Percentiles rank a stretch among this genome's conserved stretches.
phyloP scores from a whole-genome alignment of 257 asterid genomes.

The Ballota nigra region DNA sequence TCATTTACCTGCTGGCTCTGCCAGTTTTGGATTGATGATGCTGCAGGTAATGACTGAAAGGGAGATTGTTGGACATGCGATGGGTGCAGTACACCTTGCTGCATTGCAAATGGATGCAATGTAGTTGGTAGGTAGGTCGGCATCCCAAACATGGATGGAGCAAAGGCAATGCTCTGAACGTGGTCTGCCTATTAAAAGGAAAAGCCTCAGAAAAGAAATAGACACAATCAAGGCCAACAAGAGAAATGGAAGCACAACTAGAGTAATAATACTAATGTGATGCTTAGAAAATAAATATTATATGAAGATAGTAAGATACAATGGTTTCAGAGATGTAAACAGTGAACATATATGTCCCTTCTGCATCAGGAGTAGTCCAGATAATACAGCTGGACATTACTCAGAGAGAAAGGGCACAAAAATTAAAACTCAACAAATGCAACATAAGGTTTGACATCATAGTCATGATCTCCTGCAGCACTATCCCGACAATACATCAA shows the following conservation, averaged over 20 bases:
- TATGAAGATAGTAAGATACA: neutral
- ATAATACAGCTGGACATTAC: neutral
- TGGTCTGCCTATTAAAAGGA: constrained; percentile 48
- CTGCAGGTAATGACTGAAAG: constrained; percentile 45
- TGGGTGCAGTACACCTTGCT: constrained; percentile 69
- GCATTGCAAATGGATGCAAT: constrained; percentile 76
- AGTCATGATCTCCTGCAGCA: neutral
- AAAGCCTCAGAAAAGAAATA: constrained; percentile 18
- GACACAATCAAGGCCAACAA: neutral
- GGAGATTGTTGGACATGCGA: constrained; percentile 56
- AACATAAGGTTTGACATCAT: neutral
- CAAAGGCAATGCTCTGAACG: constrained; percentile 61
- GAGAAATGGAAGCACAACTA: no score
- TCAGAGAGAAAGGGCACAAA: neutral
- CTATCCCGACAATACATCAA: neutral
- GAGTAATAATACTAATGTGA: neutral
- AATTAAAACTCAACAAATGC: neutral
- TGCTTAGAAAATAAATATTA: neutral
- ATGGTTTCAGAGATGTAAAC: neutral
- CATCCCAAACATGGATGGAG: constrained; percentile 69
- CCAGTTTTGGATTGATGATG: constrained; percentile 67
- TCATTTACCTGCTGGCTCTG: constrained; percentile 50
- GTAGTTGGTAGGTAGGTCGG: constrained; percentile 65
- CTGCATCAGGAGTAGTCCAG: neutral
- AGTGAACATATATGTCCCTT: neutral